phyloP scores from a whole-genome alignment of 306 rosid genomes.

The Gillenia trifoliata region DNA sequence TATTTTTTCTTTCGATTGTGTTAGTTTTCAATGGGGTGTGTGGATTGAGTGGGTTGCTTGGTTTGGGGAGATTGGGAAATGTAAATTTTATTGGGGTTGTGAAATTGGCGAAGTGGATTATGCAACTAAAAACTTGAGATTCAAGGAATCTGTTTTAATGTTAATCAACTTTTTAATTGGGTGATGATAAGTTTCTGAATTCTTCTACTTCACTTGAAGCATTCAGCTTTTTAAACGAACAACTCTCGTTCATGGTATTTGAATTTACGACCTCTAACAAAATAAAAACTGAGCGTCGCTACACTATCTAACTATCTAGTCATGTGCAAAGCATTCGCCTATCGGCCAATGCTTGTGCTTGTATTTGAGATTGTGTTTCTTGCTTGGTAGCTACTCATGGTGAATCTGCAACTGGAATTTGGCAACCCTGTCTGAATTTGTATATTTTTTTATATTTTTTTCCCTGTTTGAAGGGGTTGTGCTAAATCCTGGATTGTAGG shows the following conservation, averaged over 20 bases:
- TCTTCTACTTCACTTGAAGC: not conserved
- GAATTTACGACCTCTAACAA: fast-evolving
- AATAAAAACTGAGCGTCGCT: not conserved
- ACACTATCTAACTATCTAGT: no score
- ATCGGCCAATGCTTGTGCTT: not conserved
- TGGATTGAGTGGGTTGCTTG: not conserved
- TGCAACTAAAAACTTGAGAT: not conserved
- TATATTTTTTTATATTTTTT: no score
- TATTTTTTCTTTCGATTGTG: not conserved
- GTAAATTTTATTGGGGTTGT: conserved; percentile 1
- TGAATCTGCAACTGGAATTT: no score
- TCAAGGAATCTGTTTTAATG: not conserved
- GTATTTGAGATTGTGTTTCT: not conserved
- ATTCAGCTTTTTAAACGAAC: no score
- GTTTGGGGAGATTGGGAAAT: not conserved
- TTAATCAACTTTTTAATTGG: not conserved
- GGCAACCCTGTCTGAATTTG: no score
- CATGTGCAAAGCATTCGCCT: not conserved
- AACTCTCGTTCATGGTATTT: no score
- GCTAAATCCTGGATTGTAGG: not conserved
- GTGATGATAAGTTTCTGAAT: not conserved
- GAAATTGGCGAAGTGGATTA: not conserved
- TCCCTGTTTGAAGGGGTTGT: no score
- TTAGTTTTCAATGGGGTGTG: not conserved
- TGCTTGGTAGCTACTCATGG: not conserved